Evolutionary conservation across 495 filamentous ascomycete genomes (phyloP), one percentile per base, ranked within the genome.

Genomic region (Hypomontagnella submonticulosa): DNA sequence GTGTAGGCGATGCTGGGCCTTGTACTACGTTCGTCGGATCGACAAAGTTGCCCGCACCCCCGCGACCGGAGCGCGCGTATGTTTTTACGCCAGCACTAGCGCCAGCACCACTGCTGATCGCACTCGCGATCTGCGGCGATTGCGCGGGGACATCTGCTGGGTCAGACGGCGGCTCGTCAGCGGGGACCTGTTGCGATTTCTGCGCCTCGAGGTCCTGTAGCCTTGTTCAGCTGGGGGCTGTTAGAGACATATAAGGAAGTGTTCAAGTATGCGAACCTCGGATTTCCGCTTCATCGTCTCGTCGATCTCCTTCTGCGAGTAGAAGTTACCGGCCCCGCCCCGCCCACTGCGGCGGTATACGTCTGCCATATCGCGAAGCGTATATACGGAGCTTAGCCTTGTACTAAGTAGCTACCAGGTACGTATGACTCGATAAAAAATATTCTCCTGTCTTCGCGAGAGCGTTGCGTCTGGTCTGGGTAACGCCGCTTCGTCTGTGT

Each of bases 281-380:
- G 59, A 16, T 10, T 51, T 52, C 9, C 30, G 44, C 57, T 78
- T 77, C 52, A 67, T 66, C 38, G 71, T 79, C 36, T 84, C 82
- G 34, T 83, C 76, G 32, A 84, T 62, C 53, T 87, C 82, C 67
- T 81, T 77, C 53, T 83, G 77, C 68, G 75, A 79, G 52, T 82
- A 81, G 71, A 84, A 88, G 72, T 90, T 89, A 33, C 87, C 87
- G 1, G 86, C 87, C 34, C 87, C 88, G 32, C 88, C 88, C 30
- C 87, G 79, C 44, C 82, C 84, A 11, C 63, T 74, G 11, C 69
- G 69, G 20, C 63, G 50, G 56, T 76, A 74, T 23, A 62, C 70
- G 41, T 74, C 67, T 50, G 58, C 40, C 61, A 67, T 71, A 20
- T 27, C 6, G 23, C 23, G 23, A 27, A 3, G 23, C 6, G 23